Conservation (phyloP, 345 rosid genomes). For the Salix udensis region DNA sequence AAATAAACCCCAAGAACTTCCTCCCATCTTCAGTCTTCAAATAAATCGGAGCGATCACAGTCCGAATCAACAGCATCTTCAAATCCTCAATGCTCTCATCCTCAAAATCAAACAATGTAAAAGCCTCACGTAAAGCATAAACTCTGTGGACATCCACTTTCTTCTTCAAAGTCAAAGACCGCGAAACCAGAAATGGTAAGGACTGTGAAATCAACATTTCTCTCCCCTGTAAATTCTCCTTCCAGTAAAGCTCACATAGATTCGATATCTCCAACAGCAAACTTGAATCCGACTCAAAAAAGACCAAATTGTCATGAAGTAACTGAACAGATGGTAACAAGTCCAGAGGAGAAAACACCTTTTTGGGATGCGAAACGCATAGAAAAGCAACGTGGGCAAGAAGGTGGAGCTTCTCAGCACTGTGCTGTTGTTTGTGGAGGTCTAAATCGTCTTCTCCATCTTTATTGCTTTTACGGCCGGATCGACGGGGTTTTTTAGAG, state of each 20-base stretch:
- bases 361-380: conserved; percentile 52
- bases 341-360: conserved; percentile 40
- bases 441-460: background rate
- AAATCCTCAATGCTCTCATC: conserved; percentile 88
- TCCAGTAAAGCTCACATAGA: conserved; percentile 87
- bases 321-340: conserved; percentile 54
- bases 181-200: conserved; percentile 67
- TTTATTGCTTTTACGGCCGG: conserved; percentile 16
- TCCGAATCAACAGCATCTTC: conserved; percentile 65
- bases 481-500: conserved; percentile 41
- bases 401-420: conserved; percentile 41
- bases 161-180: conserved; percentile 76
- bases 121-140: conserved; percentile 68
- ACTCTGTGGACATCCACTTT: conserved; percentile 80
- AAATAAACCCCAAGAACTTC: conserved; percentile 62
- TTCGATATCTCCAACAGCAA: conserved; percentile 58
- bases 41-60: conserved; percentile 72
- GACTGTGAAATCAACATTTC: conserved; percentile 73
- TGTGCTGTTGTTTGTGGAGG: background rate
- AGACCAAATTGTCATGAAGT: conserved; percentile 58
- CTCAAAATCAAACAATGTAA: conserved; percentile 68
- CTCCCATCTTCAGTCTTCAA: conserved; percentile 81
- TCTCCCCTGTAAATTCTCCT: conserved; percentile 45
- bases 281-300: conserved; percentile 64
- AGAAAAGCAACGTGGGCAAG: conserved; percentile 39